Conservation (phyloP, 2,329 filamentous ascomycete species). For the Botrytis fragariae region DNA sequence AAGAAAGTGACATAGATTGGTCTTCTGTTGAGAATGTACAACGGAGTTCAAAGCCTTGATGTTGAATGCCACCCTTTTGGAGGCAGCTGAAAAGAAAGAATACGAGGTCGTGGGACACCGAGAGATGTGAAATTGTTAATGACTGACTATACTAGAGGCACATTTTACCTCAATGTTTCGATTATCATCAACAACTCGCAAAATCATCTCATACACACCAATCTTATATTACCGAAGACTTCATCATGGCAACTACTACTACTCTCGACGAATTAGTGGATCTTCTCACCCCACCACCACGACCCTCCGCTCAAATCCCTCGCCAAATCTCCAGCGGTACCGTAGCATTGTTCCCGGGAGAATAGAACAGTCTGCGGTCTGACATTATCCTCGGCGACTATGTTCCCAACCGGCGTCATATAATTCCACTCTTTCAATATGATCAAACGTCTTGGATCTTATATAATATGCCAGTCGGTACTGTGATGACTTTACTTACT, state of each 20-base stretch:
- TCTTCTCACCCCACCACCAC: neutral
- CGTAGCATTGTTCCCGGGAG: neutral
- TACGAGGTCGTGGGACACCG: too few species aligned
- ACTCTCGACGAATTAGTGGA: neutral
- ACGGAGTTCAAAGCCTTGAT: too few species aligned
- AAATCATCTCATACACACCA: neutral
- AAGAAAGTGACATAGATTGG: too few species aligned
- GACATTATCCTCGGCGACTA: neutral
- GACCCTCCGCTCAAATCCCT: neutral
- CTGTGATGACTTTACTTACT: neutral
- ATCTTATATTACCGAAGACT: neutral
- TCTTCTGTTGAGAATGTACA: too few species aligned
- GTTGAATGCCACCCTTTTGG: too few species aligned
- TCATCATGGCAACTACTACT: neutral
- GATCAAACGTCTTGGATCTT: neutral
- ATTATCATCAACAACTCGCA: neutral
- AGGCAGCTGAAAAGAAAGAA: neutral
- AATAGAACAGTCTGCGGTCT: neutral
- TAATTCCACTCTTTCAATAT: neutral
- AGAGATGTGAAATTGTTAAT: fast-evolving
- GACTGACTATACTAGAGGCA: too few species aligned
- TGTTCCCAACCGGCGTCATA: neutral
- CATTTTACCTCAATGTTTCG: too few species aligned
- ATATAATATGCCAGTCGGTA: neutral
- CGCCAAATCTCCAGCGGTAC: neutral